A percentile compares a stretch with the other conserved stretches of the same genome.
Conservation (phyloP, 192 early-diverging fungal genomes). For the Borealophlyctis nickersoniae region DNA sequence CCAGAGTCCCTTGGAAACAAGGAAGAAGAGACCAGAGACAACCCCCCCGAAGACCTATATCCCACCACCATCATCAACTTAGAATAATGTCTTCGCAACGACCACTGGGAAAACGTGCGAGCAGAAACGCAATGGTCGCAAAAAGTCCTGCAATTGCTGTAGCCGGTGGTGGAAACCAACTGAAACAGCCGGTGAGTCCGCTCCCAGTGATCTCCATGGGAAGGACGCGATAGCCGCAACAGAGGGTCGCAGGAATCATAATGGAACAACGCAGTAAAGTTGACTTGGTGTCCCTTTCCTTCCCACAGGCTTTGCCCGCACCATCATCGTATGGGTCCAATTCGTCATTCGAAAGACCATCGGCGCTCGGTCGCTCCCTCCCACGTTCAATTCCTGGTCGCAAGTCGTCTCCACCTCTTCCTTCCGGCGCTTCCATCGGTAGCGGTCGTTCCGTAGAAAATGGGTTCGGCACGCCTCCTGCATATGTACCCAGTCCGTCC, state of each 20-base stretch:
- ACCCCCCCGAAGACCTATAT: no score
- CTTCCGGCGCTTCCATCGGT: neutral
- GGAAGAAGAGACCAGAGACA: no score
- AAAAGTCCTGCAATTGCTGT: neutral
- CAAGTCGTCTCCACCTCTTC: neutral
- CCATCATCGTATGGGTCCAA: neutral
- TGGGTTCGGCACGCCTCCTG: no score
- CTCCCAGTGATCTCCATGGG: neutral
- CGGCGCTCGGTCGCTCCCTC: neutral
- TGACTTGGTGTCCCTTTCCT: neutral
- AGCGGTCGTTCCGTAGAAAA: no score
- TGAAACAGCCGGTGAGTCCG: neutral
- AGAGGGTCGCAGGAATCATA: no score
- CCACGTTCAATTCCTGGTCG: neutral
- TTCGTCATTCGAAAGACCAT: neutral
- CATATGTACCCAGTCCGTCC: no score
- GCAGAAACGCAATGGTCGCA: neutral
- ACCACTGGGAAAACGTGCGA: neutral
- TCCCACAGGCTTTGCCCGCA: neutral
- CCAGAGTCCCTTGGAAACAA: no score
- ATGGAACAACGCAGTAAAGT: no score
- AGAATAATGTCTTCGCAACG: neutral
- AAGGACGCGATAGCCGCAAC: no score
- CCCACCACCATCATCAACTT: no score
- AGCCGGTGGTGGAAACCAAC: neutral